Evolutionary conservation across 257 asterid species (phyloP).

Genomic region (Nicotiana knightiana): DNA sequence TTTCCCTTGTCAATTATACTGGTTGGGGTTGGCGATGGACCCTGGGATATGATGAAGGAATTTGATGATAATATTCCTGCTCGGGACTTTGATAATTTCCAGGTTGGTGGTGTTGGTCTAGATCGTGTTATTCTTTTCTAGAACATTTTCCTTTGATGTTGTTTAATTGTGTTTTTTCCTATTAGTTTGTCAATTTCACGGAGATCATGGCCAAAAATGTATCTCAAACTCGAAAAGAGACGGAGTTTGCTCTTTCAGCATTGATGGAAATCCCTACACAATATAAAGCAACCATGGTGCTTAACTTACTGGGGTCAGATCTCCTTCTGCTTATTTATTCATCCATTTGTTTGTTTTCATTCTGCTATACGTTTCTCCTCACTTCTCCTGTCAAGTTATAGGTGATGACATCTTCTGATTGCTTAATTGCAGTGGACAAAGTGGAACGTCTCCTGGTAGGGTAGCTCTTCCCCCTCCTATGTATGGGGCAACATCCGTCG

Average conservation of each 20-base stretch:
- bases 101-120: slow-evolving; percentile 37
- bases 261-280: slow-evolving; percentile 94
- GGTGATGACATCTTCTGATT: neutral
- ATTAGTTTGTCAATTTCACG: slow-evolving; percentile 91
- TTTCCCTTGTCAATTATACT: slow-evolving; percentile 80
- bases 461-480: slow-evolving; percentile 85
- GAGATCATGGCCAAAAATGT: slow-evolving; percentile 77
- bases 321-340: neutral
- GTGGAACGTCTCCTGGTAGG: slow-evolving; percentile 46
- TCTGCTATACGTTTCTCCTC: neutral
- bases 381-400: neutral
- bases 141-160: neutral
- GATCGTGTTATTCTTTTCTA: neutral
- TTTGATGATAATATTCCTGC: slow-evolving; percentile 96
- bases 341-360: neutral
- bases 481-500: slow-evolving; percentile 24
- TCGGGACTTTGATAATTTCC: slow-evolving; percentile 91
- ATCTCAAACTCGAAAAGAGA: slow-evolving; percentile 74
- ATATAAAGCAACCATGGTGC: slow-evolving; percentile 93
- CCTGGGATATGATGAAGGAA: slow-evolving; percentile 98
- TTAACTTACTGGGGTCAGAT: slow-evolving; percentile 64
- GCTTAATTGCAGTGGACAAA: slow-evolving; percentile 37
- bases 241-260: slow-evolving; percentile 91
- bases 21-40: slow-evolving; percentile 99
- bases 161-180: neutral